Conservation (phyloP, 345 rosid genomes). For the Sisymbrium altissimum region DNA sequence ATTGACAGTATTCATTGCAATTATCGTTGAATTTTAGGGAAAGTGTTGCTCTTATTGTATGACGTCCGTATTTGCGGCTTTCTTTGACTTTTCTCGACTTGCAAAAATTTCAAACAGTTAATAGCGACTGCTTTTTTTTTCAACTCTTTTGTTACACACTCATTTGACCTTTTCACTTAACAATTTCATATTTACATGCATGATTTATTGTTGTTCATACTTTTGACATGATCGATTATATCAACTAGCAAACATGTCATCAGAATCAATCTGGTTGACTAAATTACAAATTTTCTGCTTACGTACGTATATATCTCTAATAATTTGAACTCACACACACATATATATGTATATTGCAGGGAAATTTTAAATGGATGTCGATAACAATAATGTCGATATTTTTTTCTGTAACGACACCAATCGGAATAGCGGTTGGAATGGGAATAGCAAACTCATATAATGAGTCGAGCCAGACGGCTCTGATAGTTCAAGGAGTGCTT, state of each 20-base stretch:
- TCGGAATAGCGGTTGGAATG: constrained; percentile 54
- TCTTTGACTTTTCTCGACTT: constrained; percentile 10
- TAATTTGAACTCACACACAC: background rate
- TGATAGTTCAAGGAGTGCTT: constrained; percentile 49
- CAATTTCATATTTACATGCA: background rate
- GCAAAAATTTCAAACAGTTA: background rate
- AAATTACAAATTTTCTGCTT: too few relatives aligned
- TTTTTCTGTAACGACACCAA: constrained; percentile 56
- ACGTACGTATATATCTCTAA: too few relatives aligned
- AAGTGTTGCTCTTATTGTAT: background rate
- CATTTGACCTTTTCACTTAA: background rate
- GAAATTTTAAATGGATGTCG: constrained; percentile 39
- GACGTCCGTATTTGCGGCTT: constrained; percentile 8
- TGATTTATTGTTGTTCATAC: background rate
- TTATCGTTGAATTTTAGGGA: background rate
- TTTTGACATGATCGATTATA: background rate
- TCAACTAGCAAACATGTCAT: background rate
- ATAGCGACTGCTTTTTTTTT: background rate
- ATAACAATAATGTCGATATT: constrained; percentile 43
- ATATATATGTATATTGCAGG: constrained; percentile 25
- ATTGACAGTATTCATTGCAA: background rate
- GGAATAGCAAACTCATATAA: constrained; percentile 41
- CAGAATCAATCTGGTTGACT: background rate
- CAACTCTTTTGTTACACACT: background rate
- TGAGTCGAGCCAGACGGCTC: constrained; percentile 39